Evolutionary conservation across 306 rosid genomes (phyloP), one percentile per base, ranked within the genome.

Genomic region (Prinsepia uniflora): DNA sequence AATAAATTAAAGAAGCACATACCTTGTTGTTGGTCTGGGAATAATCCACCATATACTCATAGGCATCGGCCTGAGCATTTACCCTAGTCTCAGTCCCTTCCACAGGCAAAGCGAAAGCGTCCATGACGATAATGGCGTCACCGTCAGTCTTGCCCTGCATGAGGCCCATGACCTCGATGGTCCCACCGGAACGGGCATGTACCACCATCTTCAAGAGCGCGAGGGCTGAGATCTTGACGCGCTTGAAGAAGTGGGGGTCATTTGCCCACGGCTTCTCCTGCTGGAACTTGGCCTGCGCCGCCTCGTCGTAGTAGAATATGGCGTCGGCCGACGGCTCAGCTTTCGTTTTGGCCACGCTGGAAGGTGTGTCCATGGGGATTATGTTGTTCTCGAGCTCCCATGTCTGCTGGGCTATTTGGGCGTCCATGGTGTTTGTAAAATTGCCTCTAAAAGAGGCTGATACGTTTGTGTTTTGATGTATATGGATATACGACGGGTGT

Each of bases 51-150:
- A 91, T 95, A 66, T 95, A 95, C 71, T 91, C 99, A 30, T 95
- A 89, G 3, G 99, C 99, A 77, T 91, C 97, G 10, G 96, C 99
- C 83, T 91, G 97, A n/a, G 99, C 99, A 71, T 95, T 95, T 70
- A 95, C 99, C 79, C 99, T 87, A 43, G 99, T 95, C 75, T 95
- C 99, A 14, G 99, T 95, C 30, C 99, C 97, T 76, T 95, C 97
- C 8, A 95, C 99, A 0, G 97, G 99, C 59, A 95, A 66, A 40
- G 97, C 97, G 34, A 91, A 95, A 13, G 99, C 96, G 59, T 95
- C 99, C 96, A 91, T 91, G 52, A 95, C 97, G 69, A 91, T 95
- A 65, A 95, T 91, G 60, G 96, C 81, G 39, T 95, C 99, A 5
- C 91, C 90, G 55, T 91, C 92, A 45, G 95, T 91, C 64, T 95